phyloP scores from a whole-genome alignment of 768 basidiomycete species.

The Crassisporium funariophilum region DNA sequence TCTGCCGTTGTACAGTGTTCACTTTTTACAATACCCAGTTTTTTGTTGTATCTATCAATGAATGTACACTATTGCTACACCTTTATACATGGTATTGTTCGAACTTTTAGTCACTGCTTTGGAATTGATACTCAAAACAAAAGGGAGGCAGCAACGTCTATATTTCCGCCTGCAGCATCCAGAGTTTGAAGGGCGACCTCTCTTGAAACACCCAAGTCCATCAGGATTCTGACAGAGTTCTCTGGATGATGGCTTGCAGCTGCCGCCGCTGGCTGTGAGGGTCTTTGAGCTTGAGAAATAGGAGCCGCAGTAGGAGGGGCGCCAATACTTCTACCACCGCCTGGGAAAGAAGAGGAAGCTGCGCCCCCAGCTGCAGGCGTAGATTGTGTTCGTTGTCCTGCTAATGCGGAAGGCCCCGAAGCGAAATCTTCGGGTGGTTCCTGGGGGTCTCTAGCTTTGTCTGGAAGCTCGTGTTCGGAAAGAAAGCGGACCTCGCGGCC shows the following conservation, averaged over 20 bases:
- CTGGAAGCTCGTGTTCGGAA: constrained; percentile 92
- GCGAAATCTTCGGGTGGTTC: constrained; percentile 25
- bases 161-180: constrained; percentile 80
- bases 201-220: constrained; percentile 76
- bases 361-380: constrained; percentile 16
- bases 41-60: constrained; percentile 2
- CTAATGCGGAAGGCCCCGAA: constrained; percentile 20
- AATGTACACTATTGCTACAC: constrained; percentile 16
- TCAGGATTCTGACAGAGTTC: constrained; percentile 58
- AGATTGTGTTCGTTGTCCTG: no score
- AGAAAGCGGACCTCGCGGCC: constrained; percentile 87
- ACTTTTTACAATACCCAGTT: constrained; percentile 2
- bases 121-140: constrained; percentile 66
- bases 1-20: constrained; percentile 5
- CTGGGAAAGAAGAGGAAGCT: constrained; percentile 54
- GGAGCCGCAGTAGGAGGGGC: constrained; percentile 35
- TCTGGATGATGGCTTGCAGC: constrained; percentile 52
- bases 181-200: constrained; percentile 78
- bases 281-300: constrained; percentile 18
- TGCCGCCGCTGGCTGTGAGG: constrained; percentile 16
- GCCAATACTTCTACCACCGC: constrained; percentile 66
- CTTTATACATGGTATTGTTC: constrained; percentile 1
- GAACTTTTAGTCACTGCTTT: background rate
- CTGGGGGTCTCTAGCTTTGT: constrained; percentile 57
- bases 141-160: constrained; percentile 87